phyloP scores from a whole-genome alignment of 345 rosid species.

The Balakata baccata region DNA sequence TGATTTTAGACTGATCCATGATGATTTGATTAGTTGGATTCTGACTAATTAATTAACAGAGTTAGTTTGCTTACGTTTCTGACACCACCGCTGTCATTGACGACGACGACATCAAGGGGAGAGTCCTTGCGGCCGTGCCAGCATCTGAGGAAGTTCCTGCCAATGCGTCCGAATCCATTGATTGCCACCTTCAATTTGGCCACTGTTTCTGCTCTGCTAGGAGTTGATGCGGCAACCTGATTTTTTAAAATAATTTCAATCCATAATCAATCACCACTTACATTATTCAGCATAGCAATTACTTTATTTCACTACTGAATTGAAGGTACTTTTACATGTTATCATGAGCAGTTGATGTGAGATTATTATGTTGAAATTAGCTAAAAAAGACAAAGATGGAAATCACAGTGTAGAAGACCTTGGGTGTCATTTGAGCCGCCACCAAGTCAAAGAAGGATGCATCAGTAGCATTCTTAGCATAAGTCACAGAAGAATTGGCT shows the following conservation, averaged over 20 bases:
- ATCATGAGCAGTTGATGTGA: too few species aligned
- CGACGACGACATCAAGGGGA: constrained; percentile 84
- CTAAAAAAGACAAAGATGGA: not conserved
- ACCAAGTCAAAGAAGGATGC: constrained; percentile 67
- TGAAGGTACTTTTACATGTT: too few species aligned
- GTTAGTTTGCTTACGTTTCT: constrained; percentile 61
- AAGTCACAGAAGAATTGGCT: constrained; percentile 37
- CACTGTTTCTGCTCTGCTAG: constrained; percentile 59
- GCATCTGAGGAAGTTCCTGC: constrained; percentile 95
- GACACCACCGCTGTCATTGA: constrained; percentile 99
- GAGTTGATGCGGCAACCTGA: constrained; percentile 47
- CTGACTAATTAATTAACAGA: too few species aligned
- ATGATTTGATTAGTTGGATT: too few species aligned
- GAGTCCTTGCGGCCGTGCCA: constrained; percentile 97
- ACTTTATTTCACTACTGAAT: too few species aligned
- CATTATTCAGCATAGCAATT: too few species aligned
- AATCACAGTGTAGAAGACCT: constrained; percentile 35
- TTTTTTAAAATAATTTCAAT: not conserved
- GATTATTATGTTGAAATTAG: too few species aligned
- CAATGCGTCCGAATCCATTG: constrained; percentile 96
- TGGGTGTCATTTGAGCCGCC: constrained; percentile 66
- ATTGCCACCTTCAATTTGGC: constrained; percentile 95
- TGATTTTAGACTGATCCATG: too few species aligned
- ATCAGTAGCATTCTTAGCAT: constrained; percentile 40
- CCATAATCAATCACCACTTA: too few species aligned